phyloP scores from a whole-genome alignment of 2,329 filamentous ascomycete genomes.

The Ascochyta koolunga region DNA sequence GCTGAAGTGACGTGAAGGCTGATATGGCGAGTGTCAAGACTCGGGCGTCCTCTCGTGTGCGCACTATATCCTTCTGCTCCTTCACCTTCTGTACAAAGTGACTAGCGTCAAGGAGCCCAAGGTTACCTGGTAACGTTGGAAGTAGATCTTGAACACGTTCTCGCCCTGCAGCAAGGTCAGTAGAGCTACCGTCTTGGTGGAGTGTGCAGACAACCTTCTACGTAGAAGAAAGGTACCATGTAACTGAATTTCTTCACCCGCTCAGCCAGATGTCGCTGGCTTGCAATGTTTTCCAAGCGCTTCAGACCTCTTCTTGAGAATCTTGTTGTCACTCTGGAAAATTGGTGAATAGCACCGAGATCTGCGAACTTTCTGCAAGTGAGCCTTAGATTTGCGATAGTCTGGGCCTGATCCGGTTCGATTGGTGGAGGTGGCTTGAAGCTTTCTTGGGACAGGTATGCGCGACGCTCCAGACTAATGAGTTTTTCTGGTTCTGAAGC shows the following conservation, averaged over 20 bases:
- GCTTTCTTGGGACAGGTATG: constrained; percentile 60
- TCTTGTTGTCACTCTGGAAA: constrained; percentile 58
- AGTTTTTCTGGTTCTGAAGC: constrained; percentile 59
- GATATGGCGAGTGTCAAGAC: constrained; percentile 62
- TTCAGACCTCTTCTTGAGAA: constrained; percentile 58
- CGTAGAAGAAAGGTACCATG: constrained; percentile 65
- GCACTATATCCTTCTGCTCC: constrained; percentile 60
- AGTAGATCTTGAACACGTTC: constrained; percentile 50
- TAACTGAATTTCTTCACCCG: constrained; percentile 67
- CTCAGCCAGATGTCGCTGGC: constrained; percentile 56
- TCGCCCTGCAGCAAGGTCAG: constrained; percentile 43
- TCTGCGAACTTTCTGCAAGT: constrained; percentile 57
- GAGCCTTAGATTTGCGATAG: constrained; percentile 25
- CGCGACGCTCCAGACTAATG: constrained; percentile 56
- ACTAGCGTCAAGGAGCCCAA: constrained; percentile 47
- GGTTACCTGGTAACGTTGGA: constrained; percentile 43
- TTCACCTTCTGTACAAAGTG: constrained; percentile 54
- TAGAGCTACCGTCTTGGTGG: constrained; percentile 9
- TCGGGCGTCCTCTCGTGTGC: constrained; percentile 57
- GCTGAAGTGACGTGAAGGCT: constrained; percentile 65
- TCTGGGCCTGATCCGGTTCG: constrained; percentile 50
- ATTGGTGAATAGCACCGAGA: constrained; percentile 58
- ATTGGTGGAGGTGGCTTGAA: constrained; percentile 54
- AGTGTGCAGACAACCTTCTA: constrained; percentile 51
- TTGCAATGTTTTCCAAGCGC: constrained; percentile 57